These are phyloP conservation scores for Coniochaeta hoffmannii DNA, from an alignment of 2,329 filamentous ascomycete species.

Conservation along the genomic window DNA sequence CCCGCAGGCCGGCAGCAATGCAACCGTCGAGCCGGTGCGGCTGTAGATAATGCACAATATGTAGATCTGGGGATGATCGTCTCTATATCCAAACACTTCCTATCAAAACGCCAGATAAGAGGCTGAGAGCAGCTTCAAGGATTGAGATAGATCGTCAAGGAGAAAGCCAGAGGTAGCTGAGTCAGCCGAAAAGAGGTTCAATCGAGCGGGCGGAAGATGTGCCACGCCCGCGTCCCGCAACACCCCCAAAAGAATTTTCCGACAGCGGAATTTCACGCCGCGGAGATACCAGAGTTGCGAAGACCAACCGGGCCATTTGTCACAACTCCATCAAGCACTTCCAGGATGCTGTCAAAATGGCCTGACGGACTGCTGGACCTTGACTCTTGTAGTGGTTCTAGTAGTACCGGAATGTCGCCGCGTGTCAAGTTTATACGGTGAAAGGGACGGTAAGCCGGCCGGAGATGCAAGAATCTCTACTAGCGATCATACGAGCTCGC, in stretches of 20 bases:
- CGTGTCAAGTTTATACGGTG: too few species aligned
- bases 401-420: too few species aligned
- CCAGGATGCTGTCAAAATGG: neutral
- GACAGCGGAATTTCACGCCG: slow-evolving; percentile 1
- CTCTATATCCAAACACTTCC: neutral
- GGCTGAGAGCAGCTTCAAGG: neutral
- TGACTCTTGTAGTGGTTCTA: neutral
- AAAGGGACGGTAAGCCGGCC: too few species aligned
- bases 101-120: neutral
- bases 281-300: neutral
- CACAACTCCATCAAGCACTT: neutral
- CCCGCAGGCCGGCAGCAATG: neutral
- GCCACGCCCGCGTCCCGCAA: neutral
- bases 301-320: neutral
- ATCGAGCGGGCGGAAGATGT: neutral
- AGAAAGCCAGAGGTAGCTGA: too few species aligned
- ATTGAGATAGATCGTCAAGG: too few species aligned
- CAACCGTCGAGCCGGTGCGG: neutral
- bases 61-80: neutral
- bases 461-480: neutral
- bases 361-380: neutral
- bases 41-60: neutral
- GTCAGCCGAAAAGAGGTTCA: neutral
- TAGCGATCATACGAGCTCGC: neutral
- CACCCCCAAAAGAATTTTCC: neutral